Conservation (phyloP, 305 asterid genomes). For the Fraxinus latifolia region DNA sequence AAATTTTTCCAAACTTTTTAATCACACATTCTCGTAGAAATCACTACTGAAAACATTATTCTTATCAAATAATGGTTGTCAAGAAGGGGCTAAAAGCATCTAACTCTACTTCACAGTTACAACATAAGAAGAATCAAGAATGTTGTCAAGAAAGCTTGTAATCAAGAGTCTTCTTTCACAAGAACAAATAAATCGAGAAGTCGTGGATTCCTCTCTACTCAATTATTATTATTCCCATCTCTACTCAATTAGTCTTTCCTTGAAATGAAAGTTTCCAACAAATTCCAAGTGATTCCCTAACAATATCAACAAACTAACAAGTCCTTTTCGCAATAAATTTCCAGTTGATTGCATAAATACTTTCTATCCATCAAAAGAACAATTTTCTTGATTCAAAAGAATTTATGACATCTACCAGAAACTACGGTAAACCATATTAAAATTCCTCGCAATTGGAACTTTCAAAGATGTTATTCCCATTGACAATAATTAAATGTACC, state of each 20-base stretch:
- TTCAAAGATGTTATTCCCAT: background rate
- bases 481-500: too few relatives aligned
- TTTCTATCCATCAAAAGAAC: background rate
- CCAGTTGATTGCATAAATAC: background rate
- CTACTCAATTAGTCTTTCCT: conserved; percentile 5
- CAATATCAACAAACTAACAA: background rate
- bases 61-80: too few relatives aligned
- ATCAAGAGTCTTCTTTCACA: conserved; percentile 15
- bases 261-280: conserved; percentile 8
- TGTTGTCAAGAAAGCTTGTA: background rate
- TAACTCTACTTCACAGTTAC: background rate
- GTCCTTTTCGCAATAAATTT: background rate
- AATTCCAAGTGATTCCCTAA: background rate
- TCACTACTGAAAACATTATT: too few relatives aligned
- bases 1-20: too few relatives aligned
- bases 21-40: too few relatives aligned
- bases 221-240: background rate
- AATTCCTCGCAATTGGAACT: background rate
- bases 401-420: background rate
- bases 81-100: too few relatives aligned
- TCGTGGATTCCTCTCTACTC: conserved; percentile 16
- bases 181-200: conserved; percentile 22
- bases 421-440: background rate
- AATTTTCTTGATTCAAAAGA: conserved; percentile 1
- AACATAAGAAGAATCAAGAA: background rate